Conservation (phyloP, 2,329 filamentous ascomycete species). For the Trichoderma atroviride region DNA sequence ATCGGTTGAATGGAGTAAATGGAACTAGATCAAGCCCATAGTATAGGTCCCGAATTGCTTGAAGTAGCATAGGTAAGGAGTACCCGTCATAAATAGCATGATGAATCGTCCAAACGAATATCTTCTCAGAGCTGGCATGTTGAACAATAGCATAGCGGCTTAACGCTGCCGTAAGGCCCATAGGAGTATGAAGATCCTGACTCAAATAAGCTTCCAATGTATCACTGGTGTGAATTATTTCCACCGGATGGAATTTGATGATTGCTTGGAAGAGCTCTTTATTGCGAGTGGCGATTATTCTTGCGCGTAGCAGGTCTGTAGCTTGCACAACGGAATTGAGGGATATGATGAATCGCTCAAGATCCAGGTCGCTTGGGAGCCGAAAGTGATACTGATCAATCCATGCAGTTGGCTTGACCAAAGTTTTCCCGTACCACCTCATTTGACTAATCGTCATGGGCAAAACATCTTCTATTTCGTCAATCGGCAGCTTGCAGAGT, state of each 20-base stretch:
- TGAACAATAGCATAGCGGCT: constrained; percentile 1
- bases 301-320: background rate
- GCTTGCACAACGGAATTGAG: constrained; percentile 1
- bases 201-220: background rate
- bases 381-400: constrained; percentile 15
- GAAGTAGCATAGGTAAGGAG: constrained; percentile 6
- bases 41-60: background rate
- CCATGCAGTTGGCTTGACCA: constrained; percentile 12
- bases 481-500: background rate
- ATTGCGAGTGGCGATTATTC: background rate
- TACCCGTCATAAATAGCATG: constrained; percentile 14
- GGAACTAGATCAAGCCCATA: background rate
- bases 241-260: constrained; percentile 4
- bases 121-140: background rate
- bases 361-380: background rate
- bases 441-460: constrained; percentile 10
- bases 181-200: background rate
- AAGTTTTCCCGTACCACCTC: constrained; percentile 16
- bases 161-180: background rate
- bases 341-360: background rate
- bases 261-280: constrained; percentile 18
- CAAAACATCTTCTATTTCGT: constrained; percentile 9
- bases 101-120: constrained; percentile 10
- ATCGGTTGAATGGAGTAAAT: constrained; percentile 8
- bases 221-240: background rate